Evolutionary conservation across 1,139 yeast species (phyloP).

Genomic region (Candida sanyaensis): DNA sequence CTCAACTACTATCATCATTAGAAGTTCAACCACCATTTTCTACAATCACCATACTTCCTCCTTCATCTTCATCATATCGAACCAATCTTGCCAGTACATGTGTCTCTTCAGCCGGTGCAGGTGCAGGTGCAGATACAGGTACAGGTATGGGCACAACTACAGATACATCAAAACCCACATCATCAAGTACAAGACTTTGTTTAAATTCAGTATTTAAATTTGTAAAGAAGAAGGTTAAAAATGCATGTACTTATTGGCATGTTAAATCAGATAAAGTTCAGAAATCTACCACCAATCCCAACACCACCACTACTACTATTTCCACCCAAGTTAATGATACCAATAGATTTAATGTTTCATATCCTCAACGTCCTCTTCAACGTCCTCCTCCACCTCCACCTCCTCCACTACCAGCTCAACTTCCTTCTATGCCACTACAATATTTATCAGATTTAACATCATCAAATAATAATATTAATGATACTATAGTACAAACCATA

Average conservation of each 20-base stretch:
- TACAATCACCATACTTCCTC: neutral
- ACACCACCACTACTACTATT: no score
- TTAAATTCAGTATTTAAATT: neutral
- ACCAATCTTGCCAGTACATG: neutral
- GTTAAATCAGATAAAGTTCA: neutral
- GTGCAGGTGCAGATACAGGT: neutral
- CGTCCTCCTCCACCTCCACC: no score
- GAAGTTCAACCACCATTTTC: neutral
- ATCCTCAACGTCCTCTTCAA: no score
- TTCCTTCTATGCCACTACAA: neutral
- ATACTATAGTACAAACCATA: neutral
- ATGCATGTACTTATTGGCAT: neutral
- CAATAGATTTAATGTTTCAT: no score
- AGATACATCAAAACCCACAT: neutral
- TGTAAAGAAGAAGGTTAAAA: conserved; percentile 3
- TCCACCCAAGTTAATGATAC: no score
- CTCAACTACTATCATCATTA: neutral
- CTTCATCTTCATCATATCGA: neutral
- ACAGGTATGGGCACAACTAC: neutral
- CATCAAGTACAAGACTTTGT: conserved; percentile 1
- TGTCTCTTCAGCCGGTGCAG: no score
- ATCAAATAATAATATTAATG: neutral
- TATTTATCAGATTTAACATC: neutral
- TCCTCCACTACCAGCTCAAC: conserved; percentile 1
- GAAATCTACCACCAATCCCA: neutral